Percentiles rank a stretch among this genome's conserved stretches.
These are phyloP conservation scores for Boechera divaricarpa DNA, from an alignment of 345 rosid species.

Conservation along the genomic window DNA sequence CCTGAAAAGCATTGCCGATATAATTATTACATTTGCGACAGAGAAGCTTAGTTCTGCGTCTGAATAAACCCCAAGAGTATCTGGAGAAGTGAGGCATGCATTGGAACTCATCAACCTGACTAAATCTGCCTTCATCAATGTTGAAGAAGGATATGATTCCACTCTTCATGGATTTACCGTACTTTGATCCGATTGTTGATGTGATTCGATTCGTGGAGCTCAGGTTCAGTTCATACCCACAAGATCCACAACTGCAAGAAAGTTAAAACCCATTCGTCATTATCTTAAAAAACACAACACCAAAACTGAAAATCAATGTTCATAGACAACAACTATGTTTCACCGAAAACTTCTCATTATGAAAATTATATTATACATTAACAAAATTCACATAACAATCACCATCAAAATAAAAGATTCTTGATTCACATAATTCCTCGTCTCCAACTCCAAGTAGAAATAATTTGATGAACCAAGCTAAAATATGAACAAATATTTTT, in stretches of 20 bases:
- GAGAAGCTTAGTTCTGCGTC: constrained; percentile 80
- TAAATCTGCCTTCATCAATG: constrained; percentile 86
- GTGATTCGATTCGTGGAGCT: constrained; percentile 91
- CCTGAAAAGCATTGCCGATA: constrained; percentile 69
- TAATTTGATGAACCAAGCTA: too few species aligned
- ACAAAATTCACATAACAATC: not conserved
- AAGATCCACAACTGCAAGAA: constrained; percentile 87
- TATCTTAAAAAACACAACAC: not conserved
- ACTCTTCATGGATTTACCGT: constrained; percentile 89
- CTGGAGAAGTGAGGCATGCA: constrained; percentile 81
- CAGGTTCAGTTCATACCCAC: constrained; percentile 89
- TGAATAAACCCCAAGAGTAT: constrained; percentile 67
- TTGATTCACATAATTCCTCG: not conserved
- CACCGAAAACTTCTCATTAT: not conserved
- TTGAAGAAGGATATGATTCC: constrained; percentile 86
- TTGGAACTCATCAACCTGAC: constrained; percentile 77
- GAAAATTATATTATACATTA: too few species aligned
- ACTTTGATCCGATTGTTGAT: constrained; percentile 79
- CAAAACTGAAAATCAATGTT: not conserved
- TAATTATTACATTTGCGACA: constrained; percentile 88
- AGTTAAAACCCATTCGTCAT: not conserved
- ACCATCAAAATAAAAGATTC: not conserved
- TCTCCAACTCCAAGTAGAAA: too few species aligned
- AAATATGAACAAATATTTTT: too few species aligned
- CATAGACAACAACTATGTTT: not conserved